Evolutionary conservation across 306 rosid species (phyloP), one percentile per base, ranked within the genome.

Genomic region (Quercus wislizeni): DNA sequence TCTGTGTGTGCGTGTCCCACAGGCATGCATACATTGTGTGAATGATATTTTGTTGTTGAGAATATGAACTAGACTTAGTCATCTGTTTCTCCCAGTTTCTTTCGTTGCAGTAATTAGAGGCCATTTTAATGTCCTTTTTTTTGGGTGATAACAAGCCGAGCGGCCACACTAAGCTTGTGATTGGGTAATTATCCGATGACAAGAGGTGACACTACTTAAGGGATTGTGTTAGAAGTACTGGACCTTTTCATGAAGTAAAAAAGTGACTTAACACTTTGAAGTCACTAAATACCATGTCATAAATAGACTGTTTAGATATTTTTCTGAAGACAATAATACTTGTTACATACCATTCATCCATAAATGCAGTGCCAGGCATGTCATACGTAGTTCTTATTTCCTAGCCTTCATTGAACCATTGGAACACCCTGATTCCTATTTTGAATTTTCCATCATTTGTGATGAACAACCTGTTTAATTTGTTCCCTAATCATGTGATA

Each of bases 1-100:
- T 70, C 76, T 76, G 74, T 69, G 30, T 68, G 80, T 65, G 38
- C 75, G 31, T 35, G 41, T 8, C 61, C 69, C 74, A 21, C 55
- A 56, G 67, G 19, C 79, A 65, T 27, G 20, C 75, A 54, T 46
- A 17, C 20, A 19, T 69, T 64, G 23, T 75, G 28, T n/a, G 10
- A 41, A 38, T 35, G 18, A n/a, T 69, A 54, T 33, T 1, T 12
- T 63, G 28, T 63, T 25, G 19, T 25, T 63, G 69, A 11, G 19
- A 19, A 63, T 63, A 27, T 8, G n/a, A 49, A 13, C 17, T 3
- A 11, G 54, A 49, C 54, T 10, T 28, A 21, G 25, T 59, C 31
- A 9, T 27, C 23, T 59, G 65, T 27, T 59, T 20, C 30, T 20
- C 31, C 18, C 33, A 7, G 33, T 30, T 28, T 64, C 21, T 5